These are phyloP conservation scores for Bryopsis sp. DNA, from an alignment of 139 green algal species.

Conservation along the genomic window DNA sequence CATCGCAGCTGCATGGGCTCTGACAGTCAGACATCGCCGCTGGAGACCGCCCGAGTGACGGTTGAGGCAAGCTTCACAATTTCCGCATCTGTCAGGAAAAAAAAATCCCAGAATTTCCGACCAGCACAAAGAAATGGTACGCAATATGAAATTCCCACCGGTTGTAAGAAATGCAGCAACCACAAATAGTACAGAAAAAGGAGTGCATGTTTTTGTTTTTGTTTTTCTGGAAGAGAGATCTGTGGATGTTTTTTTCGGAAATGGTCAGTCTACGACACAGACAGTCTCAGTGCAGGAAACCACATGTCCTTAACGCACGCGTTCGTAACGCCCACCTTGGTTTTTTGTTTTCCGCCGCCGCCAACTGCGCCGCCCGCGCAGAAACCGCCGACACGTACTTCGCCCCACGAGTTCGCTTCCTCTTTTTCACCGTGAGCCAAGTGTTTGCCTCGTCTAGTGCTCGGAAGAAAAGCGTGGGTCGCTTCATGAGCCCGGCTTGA, in stretches of 20 bases:
- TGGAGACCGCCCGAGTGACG: constrained; percentile 14
- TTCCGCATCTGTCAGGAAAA: constrained; percentile 29
- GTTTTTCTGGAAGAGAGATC: too few relatives aligned
- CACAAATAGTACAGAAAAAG: too few relatives aligned
- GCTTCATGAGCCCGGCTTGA: constrained; percentile 25
- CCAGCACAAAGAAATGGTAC: background rate
- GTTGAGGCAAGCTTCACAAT: constrained; percentile 46
- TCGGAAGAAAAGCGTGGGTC: constrained; percentile 17
- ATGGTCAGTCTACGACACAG: too few relatives aligned
- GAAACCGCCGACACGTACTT: constrained; percentile 2
- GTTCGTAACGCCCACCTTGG: constrained; percentile 3
- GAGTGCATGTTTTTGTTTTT: too few relatives aligned
- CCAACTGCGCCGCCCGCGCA: background rate
- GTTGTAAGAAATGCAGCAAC: too few relatives aligned
- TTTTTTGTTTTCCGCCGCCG: constrained; percentile 12
- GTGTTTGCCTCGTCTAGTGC: constrained; percentile 31
- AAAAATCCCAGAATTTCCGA: too few relatives aligned
- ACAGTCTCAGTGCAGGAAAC: too few relatives aligned
- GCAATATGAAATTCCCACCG: background rate
- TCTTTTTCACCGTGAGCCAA: constrained; percentile 24
- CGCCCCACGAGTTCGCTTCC: background rate
- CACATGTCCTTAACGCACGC: too few relatives aligned
- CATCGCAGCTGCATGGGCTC: constrained; percentile 56
- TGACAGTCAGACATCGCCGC: constrained; percentile 57
- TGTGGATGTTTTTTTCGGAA: too few relatives aligned